Base-by-base conservation (phyloP, 1,139 yeast genomes). In the Pneumocystis canis region DNA sequence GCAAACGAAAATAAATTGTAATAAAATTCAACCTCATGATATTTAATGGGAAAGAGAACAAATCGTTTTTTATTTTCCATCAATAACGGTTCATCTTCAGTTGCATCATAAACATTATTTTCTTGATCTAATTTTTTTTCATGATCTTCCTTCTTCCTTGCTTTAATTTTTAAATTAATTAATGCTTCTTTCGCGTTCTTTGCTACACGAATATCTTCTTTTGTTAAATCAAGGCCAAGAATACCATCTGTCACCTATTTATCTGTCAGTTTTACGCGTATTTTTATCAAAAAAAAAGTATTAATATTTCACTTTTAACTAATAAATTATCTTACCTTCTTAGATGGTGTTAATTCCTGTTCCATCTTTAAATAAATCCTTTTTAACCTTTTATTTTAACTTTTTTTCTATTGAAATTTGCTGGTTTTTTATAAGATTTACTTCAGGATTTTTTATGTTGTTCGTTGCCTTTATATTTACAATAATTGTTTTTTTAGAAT, bases 1-100 rank as follows among this genome's bases (percentile, higher is more conserved):
- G 16, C 31, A 9, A 14, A 5, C 30, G 16, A 11, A 20, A 25
- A 18, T 14, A 4, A 11, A 16, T 14, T 20, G 2, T 20, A 4
- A 30, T 16, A 4, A 11, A 6, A 4, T n/a, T 14, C 28, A 18
- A 53, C 61, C 61, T 92, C 97, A 74, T 90, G 94, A 79, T 89
- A 94, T 77, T 88, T 87, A 77, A 92, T 89, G 68, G 99, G 99
- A 84, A 92, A 94, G 70, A 92, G 79, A 63, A 92, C 98, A 73
- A 89, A 92, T 73, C 98, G 84, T 73, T 84, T 84, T 69, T 82
- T 83, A 82, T 94, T 92, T 77, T 92, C 97, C 66, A 76, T 75
- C 72, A 92, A 82, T 71, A 92, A 77, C 3, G 97, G 97, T 79
- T 92, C 99, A 65, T 88, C 88, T 75, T 82, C 54, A 4, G 16